Conservation (phyloP, 1,139 yeast species). For the Magnusiomyces paraingens region DNA sequence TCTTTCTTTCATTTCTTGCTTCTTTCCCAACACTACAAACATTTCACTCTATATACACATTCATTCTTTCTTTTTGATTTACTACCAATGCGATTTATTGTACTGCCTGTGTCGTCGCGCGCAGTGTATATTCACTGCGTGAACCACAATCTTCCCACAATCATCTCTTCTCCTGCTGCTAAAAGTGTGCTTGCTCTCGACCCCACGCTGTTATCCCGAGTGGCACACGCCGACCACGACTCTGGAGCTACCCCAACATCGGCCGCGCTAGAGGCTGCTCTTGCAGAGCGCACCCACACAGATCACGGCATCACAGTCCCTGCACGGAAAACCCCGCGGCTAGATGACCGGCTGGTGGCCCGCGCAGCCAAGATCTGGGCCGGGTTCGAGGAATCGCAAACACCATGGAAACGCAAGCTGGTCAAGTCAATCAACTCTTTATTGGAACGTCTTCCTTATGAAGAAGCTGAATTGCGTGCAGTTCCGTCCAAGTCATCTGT, state of each 20-base stretch:
- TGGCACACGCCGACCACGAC: background rate
- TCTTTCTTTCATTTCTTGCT: background rate
- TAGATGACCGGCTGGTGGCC: slow-evolving; percentile 39
- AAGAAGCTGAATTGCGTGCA: slow-evolving; percentile 45
- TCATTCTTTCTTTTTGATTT: too few relatives aligned
- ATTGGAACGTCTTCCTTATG: slow-evolving; percentile 44
- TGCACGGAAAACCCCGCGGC: slow-evolving; percentile 28
- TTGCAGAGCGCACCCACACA: background rate
- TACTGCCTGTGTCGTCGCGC: slow-evolving; percentile 27
- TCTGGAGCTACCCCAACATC: slow-evolving; percentile 4
- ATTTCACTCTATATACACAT: too few relatives aligned
- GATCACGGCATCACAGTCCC: slow-evolving; percentile 12
- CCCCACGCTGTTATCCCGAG: too few relatives aligned
- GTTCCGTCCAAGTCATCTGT: slow-evolving; percentile 39
- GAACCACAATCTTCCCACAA: slow-evolving; percentile 22
- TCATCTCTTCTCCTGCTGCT: background rate
- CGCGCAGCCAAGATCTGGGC: slow-evolving; percentile 47
- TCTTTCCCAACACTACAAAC: too few relatives aligned
- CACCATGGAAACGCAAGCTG: slow-evolving; percentile 38
- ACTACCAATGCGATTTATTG: slow-evolving; percentile 25
- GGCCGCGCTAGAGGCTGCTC: background rate
- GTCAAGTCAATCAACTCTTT: slow-evolving; percentile 38
- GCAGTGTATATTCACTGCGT: slow-evolving; percentile 30
- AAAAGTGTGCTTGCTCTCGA: too few relatives aligned
- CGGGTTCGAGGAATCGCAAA: slow-evolving; percentile 38